Base-by-base conservation (phyloP, 2,329 filamentous ascomycete species). In the Lasiodiplodia hormozganensis region DNA sequence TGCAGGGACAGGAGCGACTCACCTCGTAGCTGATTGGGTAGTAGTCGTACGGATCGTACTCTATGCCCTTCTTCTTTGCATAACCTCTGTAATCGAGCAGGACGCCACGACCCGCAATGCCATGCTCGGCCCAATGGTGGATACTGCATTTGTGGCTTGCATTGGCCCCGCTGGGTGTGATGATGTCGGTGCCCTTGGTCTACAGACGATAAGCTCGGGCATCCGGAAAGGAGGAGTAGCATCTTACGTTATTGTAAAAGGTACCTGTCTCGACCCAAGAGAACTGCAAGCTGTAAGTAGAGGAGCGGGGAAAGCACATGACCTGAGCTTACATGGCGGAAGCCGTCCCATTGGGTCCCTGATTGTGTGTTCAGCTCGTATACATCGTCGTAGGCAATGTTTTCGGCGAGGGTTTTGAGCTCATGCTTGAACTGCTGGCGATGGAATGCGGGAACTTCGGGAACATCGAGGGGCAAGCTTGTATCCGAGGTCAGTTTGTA, bases 371-470 rank as follows among this genome's bases (percentile, higher is more conserved):
- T 83, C 71, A 83, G 38, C 12, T 75, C 71, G 68, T 83, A 83
- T 0, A 80, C 64, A 69, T 83, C 82, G 68, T 83, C 82, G 69
- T 83, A 83, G 0, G 74, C 77, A 5, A 77, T 16, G 8, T 77
- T 75, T 68, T 78, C 77, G 0, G 62, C 66, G 0, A 83, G 68
- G 0, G 72, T 73, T 71, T 86, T 86, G 77, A 88, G 87, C 23
- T 82, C 82, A 72, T 88, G 86, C 68, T 85, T 76, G 74, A 88
- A 88, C 0, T 73, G 70, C 70, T 87, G 82, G 5, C 87, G 84
- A 11, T 76, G 78, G 70, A 88, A 88, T 0, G 82, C 82, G 4
- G 87, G 85, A 34, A 82, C 80, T n/a, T 81, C 78, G 0, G 86
- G 86, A 0, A 85, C 78, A 67, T 85, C 81, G 18, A 87, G 72